Evolutionary conservation across 192 early-diverging fungal genomes (phyloP), one percentile per base, ranked within the genome.

Genomic region (Rhizoclosmatium sp.): DNA sequence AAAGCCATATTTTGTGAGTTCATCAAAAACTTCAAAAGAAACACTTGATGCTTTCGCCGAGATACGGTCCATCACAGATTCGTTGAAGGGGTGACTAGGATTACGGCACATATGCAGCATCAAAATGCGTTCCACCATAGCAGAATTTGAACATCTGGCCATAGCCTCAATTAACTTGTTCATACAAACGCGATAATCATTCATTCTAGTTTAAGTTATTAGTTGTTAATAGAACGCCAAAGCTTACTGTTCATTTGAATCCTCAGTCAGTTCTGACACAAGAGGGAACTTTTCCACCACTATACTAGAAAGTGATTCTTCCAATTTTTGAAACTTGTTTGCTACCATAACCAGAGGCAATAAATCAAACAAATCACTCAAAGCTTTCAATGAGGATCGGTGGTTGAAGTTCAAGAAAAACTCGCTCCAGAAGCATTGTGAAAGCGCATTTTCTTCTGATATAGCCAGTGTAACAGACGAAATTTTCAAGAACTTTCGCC

Each of bases 101-200:
- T 91, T 87, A 45, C 88, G 83, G 49, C 91, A 86, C 19, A 92
- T 76, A 23, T 90, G 83, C 2, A 84, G 79, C 46, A 91, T 78
- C 14, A 92, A 75, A 1, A 82, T 62, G 61, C 86, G 86, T 59
- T 90, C 88, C 3, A 93, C 44, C n/a, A 76, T 70, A 44, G 79
- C 84, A 42, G 81, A 78, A 47, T 58, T n/a, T 14, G 14, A 16
- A 1, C 87, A 80, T 1, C 65, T 70, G 9, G 83, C 85, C 69
- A 91, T 80, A 7, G 82, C 83, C 46, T 76, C 78, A 9, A 93
- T 60, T 0, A 93, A 76, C n/a, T 82, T 78, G 59, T 90, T 84
- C 47, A 93, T 84, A 1, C 85, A 81, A 3, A 80, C 68, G 40
- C 85, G 85, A 65, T 91, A 91, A 16, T 91, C 89, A 47, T 85